A percentile compares a stretch with the other conserved stretches of the same genome.
phyloP scores from a whole-genome alignment of 148 eudicot species.

The Tetragonia tetragonoides region DNA sequence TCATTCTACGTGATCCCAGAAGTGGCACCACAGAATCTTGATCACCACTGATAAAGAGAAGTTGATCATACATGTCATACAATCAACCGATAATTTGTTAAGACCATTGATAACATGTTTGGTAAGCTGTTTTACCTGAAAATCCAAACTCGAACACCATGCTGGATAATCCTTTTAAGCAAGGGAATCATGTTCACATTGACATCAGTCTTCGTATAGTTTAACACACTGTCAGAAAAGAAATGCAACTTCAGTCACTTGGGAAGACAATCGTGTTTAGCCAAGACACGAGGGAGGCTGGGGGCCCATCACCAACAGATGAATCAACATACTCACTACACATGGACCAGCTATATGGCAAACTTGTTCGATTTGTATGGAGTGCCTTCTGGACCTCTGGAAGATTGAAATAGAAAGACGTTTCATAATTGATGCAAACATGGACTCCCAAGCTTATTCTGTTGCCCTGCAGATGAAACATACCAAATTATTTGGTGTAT shows the following conservation, averaged over 20 bases:
- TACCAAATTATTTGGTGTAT: not conserved
- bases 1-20: slow-evolving; percentile 63
- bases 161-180: slow-evolving; percentile 55
- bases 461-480: slow-evolving; percentile 45
- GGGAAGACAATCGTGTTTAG: not conserved
- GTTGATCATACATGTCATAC: slow-evolving; percentile 3
- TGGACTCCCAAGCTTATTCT: slow-evolving; percentile 72
- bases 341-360: slow-evolving; percentile 68
- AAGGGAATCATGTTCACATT: slow-evolving; percentile 61
- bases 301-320: not conserved
- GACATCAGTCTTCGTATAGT: slow-evolving; percentile 41
- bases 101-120: not conserved
- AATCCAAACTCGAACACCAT: slow-evolving; percentile 58
- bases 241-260: slow-evolving; percentile 10
- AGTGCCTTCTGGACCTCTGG: not conserved
- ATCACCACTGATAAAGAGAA: slow-evolving; percentile 45
- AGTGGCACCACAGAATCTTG: slow-evolving; percentile 82
- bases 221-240: slow-evolving; percentile 35
- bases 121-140: slow-evolving; percentile 44
- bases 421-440: slow-evolving; percentile 60
- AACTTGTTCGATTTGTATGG: slow-evolving; percentile 11
- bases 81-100: not conserved
- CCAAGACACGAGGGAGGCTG: not conserved
- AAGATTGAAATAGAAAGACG: not conserved
- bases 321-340: slow-evolving; percentile 51